These are phyloP conservation scores for Mercurialis annua DNA, from an alignment of 345 rosid genomes.

Conservation along the genomic window DNA sequence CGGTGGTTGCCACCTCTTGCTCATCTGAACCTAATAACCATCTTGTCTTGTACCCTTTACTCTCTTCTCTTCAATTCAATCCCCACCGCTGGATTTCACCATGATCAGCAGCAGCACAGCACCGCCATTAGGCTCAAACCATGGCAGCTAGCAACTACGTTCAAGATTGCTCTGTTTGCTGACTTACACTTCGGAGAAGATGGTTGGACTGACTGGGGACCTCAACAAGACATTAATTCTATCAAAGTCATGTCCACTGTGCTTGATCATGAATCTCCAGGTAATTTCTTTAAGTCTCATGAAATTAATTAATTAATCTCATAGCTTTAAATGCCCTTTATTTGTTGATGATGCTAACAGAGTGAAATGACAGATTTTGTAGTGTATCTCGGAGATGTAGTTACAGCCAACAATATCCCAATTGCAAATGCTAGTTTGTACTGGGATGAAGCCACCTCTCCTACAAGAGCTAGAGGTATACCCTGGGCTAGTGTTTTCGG, in stretches of 20 bases:
- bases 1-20: background rate
- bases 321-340: background rate
- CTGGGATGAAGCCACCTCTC: slow-evolving; percentile 80
- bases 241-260: slow-evolving; percentile 56
- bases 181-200: slow-evolving; percentile 83
- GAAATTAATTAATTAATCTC: background rate
- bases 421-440: slow-evolving; percentile 68
- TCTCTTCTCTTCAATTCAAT: slow-evolving; percentile 9
- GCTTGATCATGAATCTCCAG: slow-evolving; percentile 60
- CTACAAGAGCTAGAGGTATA: slow-evolving; percentile 59
- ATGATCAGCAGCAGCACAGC: background rate
- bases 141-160: slow-evolving; percentile 33
- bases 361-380: slow-evolving; percentile 57
- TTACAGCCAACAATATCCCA: slow-evolving; percentile 75
- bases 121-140: slow-evolving; percentile 14
- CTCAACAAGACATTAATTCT: slow-evolving; percentile 58
- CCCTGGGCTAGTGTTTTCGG: slow-evolving; percentile 82
- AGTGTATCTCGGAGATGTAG: slow-evolving; percentile 81
- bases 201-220: slow-evolving; percentile 80
- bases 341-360: background rate
- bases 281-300: slow-evolving; percentile 20
- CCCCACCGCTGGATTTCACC: slow-evolving; percentile 20
- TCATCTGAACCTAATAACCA: background rate
- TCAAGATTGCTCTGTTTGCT: slow-evolving; percentile 64
- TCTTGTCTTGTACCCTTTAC: background rate